These are phyloP conservation scores for Thelephora ganbajun DNA, from an alignment of 768 basidiomycete species.

Conservation along the genomic window DNA sequence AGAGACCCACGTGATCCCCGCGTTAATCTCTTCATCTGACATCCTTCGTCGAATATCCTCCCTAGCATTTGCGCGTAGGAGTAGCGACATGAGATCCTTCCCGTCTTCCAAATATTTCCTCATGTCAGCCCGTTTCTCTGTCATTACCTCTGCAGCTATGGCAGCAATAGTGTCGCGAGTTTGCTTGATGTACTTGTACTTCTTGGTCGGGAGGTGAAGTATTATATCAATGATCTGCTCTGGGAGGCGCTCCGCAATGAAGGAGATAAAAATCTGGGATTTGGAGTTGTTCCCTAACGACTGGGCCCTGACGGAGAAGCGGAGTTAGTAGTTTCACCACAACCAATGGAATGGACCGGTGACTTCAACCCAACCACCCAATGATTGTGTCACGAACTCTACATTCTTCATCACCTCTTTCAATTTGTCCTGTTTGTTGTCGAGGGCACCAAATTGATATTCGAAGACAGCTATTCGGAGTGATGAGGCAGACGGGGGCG, in stretches of 20 bases:
- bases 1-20: slow-evolving; percentile 14
- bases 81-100: neutral
- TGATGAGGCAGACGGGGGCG: neutral
- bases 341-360: no score
- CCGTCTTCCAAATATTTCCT: neutral
- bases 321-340: neutral
- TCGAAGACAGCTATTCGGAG: slow-evolving; percentile 20
- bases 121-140: neutral
- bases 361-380: no score
- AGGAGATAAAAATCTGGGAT: neutral
- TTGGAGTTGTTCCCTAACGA: neutral
- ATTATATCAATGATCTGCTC: neutral
- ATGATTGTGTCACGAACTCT: slow-evolving; percentile 4
- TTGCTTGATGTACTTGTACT: neutral
- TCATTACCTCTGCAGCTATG: neutral
- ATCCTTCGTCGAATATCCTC: slow-evolving; percentile 28
- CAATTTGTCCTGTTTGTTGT: slow-evolving; percentile 34
- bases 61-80: slow-evolving; percentile 42
- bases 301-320: neutral
- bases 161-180: neutral
- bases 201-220: neutral
- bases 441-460: slow-evolving; percentile 41
- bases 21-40: slow-evolving; percentile 14
- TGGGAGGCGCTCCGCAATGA: neutral
- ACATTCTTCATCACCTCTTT: slow-evolving; percentile 39